These are phyloP conservation scores for Saussurea involucrata DNA, from an alignment of 129 eudicot species.

Conservation along the genomic window DNA sequence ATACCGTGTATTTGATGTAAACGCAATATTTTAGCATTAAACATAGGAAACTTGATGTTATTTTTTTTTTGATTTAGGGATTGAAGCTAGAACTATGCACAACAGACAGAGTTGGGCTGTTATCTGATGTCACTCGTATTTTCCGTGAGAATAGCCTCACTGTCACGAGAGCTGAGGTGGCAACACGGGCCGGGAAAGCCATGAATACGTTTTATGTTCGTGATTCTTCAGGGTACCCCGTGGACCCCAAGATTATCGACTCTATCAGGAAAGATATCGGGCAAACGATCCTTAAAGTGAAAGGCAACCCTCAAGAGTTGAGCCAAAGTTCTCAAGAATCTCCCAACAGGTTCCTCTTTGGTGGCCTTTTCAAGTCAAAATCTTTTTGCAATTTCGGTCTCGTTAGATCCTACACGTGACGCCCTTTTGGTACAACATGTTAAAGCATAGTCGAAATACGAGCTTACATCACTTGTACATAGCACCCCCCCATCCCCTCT, in stretches of 20 bases:
- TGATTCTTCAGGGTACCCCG: conserved; percentile 89
- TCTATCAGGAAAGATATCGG: conserved; percentile 82
- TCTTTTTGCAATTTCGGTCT: conserved; percentile 86
- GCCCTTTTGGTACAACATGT: not conserved
- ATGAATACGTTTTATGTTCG: conserved; percentile 82
- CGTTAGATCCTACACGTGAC: conserved; percentile 79
- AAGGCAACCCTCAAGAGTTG: conserved; percentile 48
- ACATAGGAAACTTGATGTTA: not conserved
- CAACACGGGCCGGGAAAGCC: conserved; percentile 84
- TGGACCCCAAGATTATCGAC: conserved; percentile 77
- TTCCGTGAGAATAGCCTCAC: conserved; percentile 89
- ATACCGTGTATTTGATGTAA: too few species aligned
- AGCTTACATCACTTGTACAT: not conserved
- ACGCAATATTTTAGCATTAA: not conserved
- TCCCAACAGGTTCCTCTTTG: conserved; percentile 81
- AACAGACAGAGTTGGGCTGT: conserved; percentile 77
- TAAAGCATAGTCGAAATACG: not conserved
- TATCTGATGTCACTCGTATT: conserved; percentile 86
- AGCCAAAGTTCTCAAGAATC: conserved; percentile 69
- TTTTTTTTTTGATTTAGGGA: conserved; percentile 47
- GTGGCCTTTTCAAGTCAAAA: conserved; percentile 90
- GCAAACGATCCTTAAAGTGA: conserved; percentile 79
- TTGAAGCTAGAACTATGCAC: conserved; percentile 95
- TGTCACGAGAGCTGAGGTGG: conserved; percentile 81
- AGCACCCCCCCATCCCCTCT: not conserved